These are phyloP conservation scores for Pseudophaeomoniella oleicola DNA, from an alignment of 2,329 filamentous ascomycete species.

Conservation along the genomic window DNA sequence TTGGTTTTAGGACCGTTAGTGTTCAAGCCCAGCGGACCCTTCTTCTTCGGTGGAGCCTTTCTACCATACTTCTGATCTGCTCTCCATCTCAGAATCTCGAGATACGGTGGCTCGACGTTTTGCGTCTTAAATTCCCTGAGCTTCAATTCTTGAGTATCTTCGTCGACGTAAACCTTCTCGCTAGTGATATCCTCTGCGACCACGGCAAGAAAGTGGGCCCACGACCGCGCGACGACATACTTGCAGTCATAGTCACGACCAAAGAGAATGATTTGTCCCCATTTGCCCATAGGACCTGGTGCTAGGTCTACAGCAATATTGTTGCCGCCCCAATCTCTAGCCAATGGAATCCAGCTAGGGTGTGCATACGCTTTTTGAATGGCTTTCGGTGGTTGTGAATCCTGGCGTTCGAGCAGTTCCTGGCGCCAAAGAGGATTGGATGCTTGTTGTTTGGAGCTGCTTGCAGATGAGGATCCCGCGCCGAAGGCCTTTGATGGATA, in stretches of 20 bases:
- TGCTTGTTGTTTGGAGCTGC: constrained; percentile 37
- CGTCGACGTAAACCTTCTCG: constrained; percentile 82
- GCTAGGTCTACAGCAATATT: constrained; percentile 88
- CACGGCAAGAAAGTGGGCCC: constrained; percentile 71
- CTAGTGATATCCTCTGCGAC: constrained; percentile 84
- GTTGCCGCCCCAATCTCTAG: constrained; percentile 97
- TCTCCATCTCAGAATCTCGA: constrained; percentile 90
- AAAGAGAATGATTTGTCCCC: constrained; percentile 94
- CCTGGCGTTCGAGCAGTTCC: constrained; percentile 69
- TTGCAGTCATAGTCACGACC: constrained; percentile 98
- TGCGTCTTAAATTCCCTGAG: constrained; percentile 79
- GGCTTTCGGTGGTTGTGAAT: constrained; percentile 71
- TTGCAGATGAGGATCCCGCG: constrained; percentile 55
- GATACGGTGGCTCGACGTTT: constrained; percentile 80
- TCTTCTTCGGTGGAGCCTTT: constrained; percentile 31
- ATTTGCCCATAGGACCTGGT: constrained; percentile 75
- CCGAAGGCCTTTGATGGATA: constrained; percentile 58
- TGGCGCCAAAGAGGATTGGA: constrained; percentile 63
- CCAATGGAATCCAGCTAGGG: constrained; percentile 87
- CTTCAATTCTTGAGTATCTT: constrained; percentile 83
- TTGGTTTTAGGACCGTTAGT: constrained; percentile 29
- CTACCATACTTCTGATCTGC: constrained; percentile 87
- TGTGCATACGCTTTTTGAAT: constrained; percentile 91
- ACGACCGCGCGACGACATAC: constrained; percentile 87
- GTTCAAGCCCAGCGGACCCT: constrained; percentile 37